These are phyloP conservation scores for barrel medic (Medicago truncatula) DNA, from an alignment of 306 rosid species.

Conservation along the genomic window MtrunA17r5.0-ANR NC_053044.1:46215501-46216000, in stretches of 20 bases:
- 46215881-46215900: conserved; percentile 62
- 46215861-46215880: conserved; percentile 1
- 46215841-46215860: background rate
- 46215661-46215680: conserved; percentile 66
- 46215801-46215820: background rate
- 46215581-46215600: conserved; percentile 79
- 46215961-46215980: background rate
- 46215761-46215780: background rate
- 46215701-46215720: conserved; percentile 3
- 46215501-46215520: conserved; percentile 45
- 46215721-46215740: too few species aligned
- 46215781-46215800: background rate
- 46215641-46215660: conserved; percentile 57
- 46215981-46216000: background rate
- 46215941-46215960: conserved; percentile 30
- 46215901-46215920: conserved; percentile 57
- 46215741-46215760: background rate
- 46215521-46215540: conserved; percentile 69
- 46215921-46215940: conserved; percentile 29
- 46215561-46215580: conserved; percentile 82
- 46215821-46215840: background rate
- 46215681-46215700: conserved; percentile 27
- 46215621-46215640: conserved; percentile 82
- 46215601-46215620: conserved; percentile 78
- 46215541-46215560: conserved; percentile 84